A percentile compares a stretch with the other conserved stretches of the same genome.
Evolutionary conservation across 768 basidiomycete genomes (phyloP).

Genomic region (Auricularia cornea): DNA sequence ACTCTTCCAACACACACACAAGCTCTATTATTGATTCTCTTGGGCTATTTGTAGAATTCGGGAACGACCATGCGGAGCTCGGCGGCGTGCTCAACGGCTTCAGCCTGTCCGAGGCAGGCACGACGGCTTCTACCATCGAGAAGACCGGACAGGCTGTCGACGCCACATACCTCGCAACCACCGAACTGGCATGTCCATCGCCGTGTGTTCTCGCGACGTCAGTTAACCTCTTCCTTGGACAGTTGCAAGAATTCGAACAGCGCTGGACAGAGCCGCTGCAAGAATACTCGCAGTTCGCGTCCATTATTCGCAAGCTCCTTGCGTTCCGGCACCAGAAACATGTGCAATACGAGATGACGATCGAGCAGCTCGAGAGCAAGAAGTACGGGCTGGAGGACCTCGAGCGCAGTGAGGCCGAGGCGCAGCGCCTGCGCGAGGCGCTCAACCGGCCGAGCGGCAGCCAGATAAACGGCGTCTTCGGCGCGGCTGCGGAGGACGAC

Average conservation of each 20-base stretch:
- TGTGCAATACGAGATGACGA: slow-evolving; percentile 95
- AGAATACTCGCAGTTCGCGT: slow-evolving; percentile 90
- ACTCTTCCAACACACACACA: background rate
- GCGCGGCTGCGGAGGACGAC: slow-evolving; percentile 16
- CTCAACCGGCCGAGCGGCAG: slow-evolving; percentile 47
- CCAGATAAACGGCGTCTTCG: slow-evolving; percentile 13
- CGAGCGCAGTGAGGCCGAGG: slow-evolving; percentile 89
- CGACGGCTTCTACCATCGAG: slow-evolving; percentile 78
- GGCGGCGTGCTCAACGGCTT: slow-evolving; percentile 90
- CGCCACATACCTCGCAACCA: slow-evolving; percentile 86
- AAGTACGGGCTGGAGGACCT: slow-evolving; percentile 79
- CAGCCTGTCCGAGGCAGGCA: slow-evolving; percentile 74
- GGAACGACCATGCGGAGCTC: slow-evolving; percentile 83
- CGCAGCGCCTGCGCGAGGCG: slow-evolving; percentile 80
- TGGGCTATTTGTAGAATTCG: slow-evolving; percentile 45
- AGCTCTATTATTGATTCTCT: slow-evolving; percentile 4
- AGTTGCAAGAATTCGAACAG: slow-evolving; percentile 82
- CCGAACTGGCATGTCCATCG: slow-evolving; percentile 59
- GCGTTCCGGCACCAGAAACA: slow-evolving; percentile 97
- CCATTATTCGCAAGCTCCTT: slow-evolving; percentile 89
- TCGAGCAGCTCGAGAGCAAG: slow-evolving; percentile 79
- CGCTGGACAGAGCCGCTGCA: slow-evolving; percentile 94
- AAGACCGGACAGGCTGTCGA: slow-evolving; percentile 97
- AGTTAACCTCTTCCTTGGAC: slow-evolving; percentile 32
- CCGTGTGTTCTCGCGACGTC: slow-evolving; percentile 3